Conservation (phyloP, 2,329 filamentous ascomycete genomes). For the Alternaria tenuissima region DNA sequence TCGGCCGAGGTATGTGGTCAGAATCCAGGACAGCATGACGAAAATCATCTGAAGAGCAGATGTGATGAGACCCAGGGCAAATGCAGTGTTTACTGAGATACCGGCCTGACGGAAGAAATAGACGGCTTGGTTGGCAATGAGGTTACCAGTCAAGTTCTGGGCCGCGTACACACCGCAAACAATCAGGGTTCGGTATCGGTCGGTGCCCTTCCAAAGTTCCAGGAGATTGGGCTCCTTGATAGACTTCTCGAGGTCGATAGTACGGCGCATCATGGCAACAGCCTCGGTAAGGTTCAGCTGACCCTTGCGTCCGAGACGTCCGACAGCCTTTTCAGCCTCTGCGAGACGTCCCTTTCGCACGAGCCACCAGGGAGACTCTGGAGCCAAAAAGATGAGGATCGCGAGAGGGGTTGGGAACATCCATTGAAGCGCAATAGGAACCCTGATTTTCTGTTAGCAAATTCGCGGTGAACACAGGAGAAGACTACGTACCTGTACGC, state of each 20-base stretch:
- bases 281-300: constrained; percentile 54
- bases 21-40: constrained; percentile 72
- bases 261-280: constrained; percentile 68
- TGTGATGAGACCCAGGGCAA: constrained; percentile 70
- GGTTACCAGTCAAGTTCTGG: constrained; percentile 69
- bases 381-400: constrained; percentile 57
- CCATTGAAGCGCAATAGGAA: constrained; percentile 54
- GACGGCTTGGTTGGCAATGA: constrained; percentile 69
- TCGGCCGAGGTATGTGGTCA: constrained; percentile 70
- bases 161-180: constrained; percentile 66
- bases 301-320: constrained; percentile 58
- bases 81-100: constrained; percentile 63
- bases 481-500: constrained; percentile 33
- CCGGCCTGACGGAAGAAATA: constrained; percentile 72
- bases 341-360: constrained; percentile 55
- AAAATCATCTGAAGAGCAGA: constrained; percentile 69
- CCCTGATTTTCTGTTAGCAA: constrained; percentile 26
- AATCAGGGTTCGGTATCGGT: constrained; percentile 63
- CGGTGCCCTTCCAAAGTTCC: constrained; percentile 65
- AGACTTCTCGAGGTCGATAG: constrained; percentile 63
- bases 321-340: constrained; percentile 58
- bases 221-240: constrained; percentile 58
- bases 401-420: constrained; percentile 56
- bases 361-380: constrained; percentile 63
- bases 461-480: not conserved